Evolutionary conservation across 2,329 filamentous ascomycete species (phyloP).

Genomic region (Botrytis pseudocinerea): DNA sequence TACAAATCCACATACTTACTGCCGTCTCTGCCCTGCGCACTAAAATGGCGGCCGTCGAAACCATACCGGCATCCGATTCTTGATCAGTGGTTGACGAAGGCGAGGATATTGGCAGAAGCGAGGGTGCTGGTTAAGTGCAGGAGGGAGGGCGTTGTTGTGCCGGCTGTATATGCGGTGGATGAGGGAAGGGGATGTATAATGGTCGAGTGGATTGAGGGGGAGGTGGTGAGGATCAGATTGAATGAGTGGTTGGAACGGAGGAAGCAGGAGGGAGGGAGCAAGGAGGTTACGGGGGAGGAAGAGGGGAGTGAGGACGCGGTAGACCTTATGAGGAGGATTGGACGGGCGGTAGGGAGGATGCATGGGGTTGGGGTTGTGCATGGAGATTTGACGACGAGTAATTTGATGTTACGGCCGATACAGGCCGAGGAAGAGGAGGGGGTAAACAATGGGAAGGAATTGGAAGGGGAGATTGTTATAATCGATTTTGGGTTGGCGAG

Average conservation of each 20-base stretch:
- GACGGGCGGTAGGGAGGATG: slow-evolving; percentile 69
- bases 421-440: slow-evolving; percentile 26
- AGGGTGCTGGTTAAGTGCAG: slow-evolving; percentile 78
- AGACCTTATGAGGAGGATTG: slow-evolving; percentile 69
- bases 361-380: slow-evolving; percentile 87
- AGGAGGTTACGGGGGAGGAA: slow-evolving; percentile 37
- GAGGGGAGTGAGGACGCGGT: slow-evolving; percentile 54
- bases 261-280: slow-evolving; percentile 33
- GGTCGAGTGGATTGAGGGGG: slow-evolving; percentile 81
- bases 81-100: slow-evolving; percentile 81
- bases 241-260: slow-evolving; percentile 63
- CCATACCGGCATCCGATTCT: slow-evolving; percentile 88
- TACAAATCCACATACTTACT: slow-evolving; percentile 82
- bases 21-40: slow-evolving; percentile 66
- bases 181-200: slow-evolving; percentile 69
- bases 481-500: slow-evolving; percentile 94
- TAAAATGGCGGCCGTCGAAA: slow-evolving; percentile 91
- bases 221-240: slow-evolving; percentile 67
- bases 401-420: slow-evolving; percentile 72
- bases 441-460: slow-evolving; percentile 32
- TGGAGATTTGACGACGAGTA: slow-evolving; percentile 95
- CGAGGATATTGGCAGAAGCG: slow-evolving; percentile 86
- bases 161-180: slow-evolving; percentile 72
- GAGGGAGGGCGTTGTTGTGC: slow-evolving; percentile 77
- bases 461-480: slow-evolving; percentile 76